These are phyloP conservation scores for Ambrosia trifida DNA, from an alignment of 129 eudicot genomes.

Conservation along the genomic window DNA sequence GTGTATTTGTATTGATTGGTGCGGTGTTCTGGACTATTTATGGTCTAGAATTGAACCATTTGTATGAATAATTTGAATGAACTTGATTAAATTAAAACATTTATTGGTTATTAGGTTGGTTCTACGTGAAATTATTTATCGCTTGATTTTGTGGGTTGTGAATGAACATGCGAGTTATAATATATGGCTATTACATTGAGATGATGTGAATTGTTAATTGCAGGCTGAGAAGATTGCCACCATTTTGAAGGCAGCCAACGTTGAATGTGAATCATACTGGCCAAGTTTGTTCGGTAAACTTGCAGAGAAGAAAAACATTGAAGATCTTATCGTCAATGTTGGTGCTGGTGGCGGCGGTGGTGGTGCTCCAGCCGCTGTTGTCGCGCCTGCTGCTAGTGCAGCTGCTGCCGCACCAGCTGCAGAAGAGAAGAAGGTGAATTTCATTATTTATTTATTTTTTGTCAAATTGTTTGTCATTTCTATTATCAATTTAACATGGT, in stretches of 20 bases:
- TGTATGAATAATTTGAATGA: no score
- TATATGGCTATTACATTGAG: neutral
- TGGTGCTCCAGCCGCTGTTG: conserved; percentile 38
- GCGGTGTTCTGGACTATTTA: no score
- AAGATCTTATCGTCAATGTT: conserved; percentile 35
- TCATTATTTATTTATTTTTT: neutral
- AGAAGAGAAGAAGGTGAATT: conserved; percentile 40
- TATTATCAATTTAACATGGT: neutral
- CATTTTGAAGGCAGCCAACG: conserved; percentile 43
- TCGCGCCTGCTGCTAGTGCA: conserved; percentile 35
- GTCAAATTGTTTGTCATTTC: neutral
- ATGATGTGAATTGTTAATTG: neutral
- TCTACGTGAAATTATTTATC: neutral
- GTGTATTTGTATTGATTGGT: no score
- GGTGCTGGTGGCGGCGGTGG: conserved; percentile 42
- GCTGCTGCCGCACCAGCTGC: conserved; percentile 35
- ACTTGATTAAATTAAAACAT: no score
- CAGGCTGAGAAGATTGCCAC: conserved; percentile 49
- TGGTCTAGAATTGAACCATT: no score
- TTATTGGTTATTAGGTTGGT: no score
- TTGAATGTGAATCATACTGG: conserved; percentile 45
- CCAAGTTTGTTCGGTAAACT: conserved; percentile 43
- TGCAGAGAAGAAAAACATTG: conserved; percentile 40
- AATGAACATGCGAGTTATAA: neutral
- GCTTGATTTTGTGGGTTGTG: neutral